Conservation (phyloP, 164 flowering plant genomes). For the Vitis labrusca region DNA sequence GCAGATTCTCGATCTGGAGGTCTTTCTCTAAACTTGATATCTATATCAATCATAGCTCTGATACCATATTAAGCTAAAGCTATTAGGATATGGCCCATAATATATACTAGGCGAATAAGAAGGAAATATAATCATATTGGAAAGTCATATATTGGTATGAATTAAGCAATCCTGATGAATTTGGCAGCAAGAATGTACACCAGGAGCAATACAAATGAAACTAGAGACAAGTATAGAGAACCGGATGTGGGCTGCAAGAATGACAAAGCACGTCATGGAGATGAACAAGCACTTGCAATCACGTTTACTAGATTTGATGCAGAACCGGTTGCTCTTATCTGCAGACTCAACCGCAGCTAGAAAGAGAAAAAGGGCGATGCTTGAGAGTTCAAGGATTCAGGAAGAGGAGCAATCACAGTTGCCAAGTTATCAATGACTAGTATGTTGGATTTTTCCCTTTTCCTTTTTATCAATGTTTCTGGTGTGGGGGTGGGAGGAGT, state of each 20-base stretch:
- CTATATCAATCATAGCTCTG: no score
- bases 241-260: slow-evolving; percentile 46
- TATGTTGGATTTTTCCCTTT: no score
- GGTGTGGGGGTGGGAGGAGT: no score
- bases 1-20: slow-evolving; percentile 50
- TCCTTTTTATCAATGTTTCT: no score
- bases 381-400: slow-evolving; percentile 8
- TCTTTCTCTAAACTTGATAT: slow-evolving; percentile 12
- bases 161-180: not conserved
- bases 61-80: no score
- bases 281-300: slow-evolving; percentile 55
- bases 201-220: slow-evolving; percentile 47
- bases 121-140: no score
- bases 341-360: slow-evolving; percentile 4
- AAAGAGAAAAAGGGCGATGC: slow-evolving; percentile 30
- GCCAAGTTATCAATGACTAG: slow-evolving; percentile 6
- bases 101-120: no score
- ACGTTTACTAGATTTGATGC: slow-evolving; percentile 42
- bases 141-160: no score
- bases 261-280: slow-evolving; percentile 54
- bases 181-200: slow-evolving; percentile 36
- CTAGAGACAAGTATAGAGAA: slow-evolving; percentile 38
- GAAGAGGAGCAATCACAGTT: slow-evolving; percentile 11
- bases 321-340: slow-evolving; percentile 24
- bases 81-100: no score